A percentile compares a stretch with the other conserved stretches of the same genome.
phyloP scores from a whole-genome alignment of 169 alveolate genomes.

The Eimeria falciformis region DNA sequence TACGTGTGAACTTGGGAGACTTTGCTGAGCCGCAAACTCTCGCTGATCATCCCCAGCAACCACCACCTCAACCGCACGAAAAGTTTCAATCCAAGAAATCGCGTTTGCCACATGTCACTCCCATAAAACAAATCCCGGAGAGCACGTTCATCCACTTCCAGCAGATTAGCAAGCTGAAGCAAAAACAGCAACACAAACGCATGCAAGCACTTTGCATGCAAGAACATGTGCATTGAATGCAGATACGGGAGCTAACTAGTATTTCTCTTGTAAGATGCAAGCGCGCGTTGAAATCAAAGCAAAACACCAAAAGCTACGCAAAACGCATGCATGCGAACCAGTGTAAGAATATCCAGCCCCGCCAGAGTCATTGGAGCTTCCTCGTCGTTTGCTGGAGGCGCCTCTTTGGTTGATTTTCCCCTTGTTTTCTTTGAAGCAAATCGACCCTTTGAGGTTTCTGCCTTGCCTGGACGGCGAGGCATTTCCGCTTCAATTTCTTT shows the following conservation, averaged over 20 bases:
- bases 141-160: slow-evolving; percentile 48
- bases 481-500: neutral
- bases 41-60: slow-evolving; percentile 50
- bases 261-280: too few species aligned
- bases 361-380: slow-evolving; percentile 32
- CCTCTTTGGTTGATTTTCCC: neutral
- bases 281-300: too few species aligned
- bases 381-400: too few species aligned
- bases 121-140: slow-evolving; percentile 39
- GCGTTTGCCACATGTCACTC: slow-evolving; percentile 27
- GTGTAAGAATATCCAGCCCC: slow-evolving; percentile 49
- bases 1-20: slow-evolving; percentile 29
- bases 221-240: too few species aligned
- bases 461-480: neutral
- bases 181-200: neutral
- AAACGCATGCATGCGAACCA: slow-evolving; percentile 1
- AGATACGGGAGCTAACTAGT: too few species aligned
- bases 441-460: slow-evolving; percentile 27
- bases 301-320: too few species aligned
- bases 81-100: slow-evolving; percentile 40
- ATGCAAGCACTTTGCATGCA: too few species aligned
- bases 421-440: slow-evolving; percentile 6
- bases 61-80: slow-evolving; percentile 60
- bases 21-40: slow-evolving; percentile 32
- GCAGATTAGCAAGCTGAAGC: slow-evolving; percentile 41